Evolutionary conservation across 306 rosid species (phyloP).

Genomic region (Prunus dulcis): DNA sequence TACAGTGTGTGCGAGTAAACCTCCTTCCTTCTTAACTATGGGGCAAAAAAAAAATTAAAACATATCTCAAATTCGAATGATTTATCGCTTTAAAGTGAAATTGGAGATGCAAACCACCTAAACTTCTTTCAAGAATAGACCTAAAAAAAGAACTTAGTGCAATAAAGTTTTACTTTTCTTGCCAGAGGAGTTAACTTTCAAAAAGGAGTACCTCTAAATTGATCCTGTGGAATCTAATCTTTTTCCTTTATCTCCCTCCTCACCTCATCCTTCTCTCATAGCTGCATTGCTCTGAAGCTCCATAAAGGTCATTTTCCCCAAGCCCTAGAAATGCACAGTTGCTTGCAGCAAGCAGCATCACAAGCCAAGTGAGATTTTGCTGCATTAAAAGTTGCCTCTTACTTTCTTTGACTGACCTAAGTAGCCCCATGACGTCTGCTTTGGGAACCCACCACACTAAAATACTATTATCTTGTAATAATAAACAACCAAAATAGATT

Average conservation of each 20-base stretch:
- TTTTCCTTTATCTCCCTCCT: not conserved
- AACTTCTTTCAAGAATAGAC: too few species aligned
- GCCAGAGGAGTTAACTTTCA: not conserved
- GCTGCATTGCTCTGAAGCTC: not conserved
- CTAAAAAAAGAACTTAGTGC: too few species aligned
- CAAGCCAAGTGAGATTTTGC: constrained; percentile 36
- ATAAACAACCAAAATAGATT: not conserved
- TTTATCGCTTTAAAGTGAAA: too few species aligned
- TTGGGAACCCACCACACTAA: constrained; percentile 56
- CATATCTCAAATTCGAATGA: too few species aligned
- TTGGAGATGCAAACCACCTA: too few species aligned
- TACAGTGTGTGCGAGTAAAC: too few species aligned
- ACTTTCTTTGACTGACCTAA: constrained; percentile 40
- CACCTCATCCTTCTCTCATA: not conserved
- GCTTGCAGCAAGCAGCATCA: not conserved
- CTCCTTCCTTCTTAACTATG: too few species aligned
- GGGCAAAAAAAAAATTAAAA: fast-evolving
- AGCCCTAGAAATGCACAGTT: not conserved
- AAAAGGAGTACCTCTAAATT: not conserved
- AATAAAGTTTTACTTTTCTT: not conserved
- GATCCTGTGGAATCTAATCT: not conserved
- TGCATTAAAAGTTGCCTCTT: constrained; percentile 46
- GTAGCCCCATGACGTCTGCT: constrained; percentile 61
- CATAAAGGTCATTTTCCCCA: not conserved
- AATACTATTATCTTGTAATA: constrained; percentile 10